phyloP scores from a whole-genome alignment of 1,139 yeast genomes.

The Candida frijolesensis region DNA sequence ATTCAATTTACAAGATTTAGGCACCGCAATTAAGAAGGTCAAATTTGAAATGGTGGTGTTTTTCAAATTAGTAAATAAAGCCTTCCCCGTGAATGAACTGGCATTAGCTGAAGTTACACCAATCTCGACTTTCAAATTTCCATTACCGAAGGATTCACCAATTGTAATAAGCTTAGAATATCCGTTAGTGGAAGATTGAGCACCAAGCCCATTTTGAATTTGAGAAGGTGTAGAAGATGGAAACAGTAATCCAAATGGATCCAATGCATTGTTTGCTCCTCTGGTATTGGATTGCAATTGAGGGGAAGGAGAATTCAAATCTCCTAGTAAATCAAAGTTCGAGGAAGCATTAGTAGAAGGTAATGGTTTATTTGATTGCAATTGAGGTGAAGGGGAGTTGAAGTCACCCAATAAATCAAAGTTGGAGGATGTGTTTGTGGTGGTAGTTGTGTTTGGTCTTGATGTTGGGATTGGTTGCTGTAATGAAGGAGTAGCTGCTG shows the following conservation, averaged over 20 bases:
- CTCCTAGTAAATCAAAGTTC: slow-evolving; percentile 45
- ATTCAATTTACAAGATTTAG: slow-evolving; percentile 65
- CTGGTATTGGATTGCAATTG: slow-evolving; percentile 49
- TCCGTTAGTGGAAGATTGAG: not conserved
- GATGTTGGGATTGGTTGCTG: slow-evolving; percentile 17
- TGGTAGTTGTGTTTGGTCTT: slow-evolving; percentile 1
- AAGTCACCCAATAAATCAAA: slow-evolving; percentile 49
- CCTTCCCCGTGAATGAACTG: slow-evolving; percentile 45
- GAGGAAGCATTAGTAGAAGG: slow-evolving; percentile 7
- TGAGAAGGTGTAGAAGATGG: slow-evolving; percentile 40
- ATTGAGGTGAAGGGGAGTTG: slow-evolving; percentile 50
- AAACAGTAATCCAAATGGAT: slow-evolving; percentile 56
- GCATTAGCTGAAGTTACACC: slow-evolving; percentile 39
- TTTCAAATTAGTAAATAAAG: slow-evolving; percentile 45
- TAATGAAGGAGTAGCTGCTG: slow-evolving; percentile 11
- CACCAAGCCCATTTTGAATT: slow-evolving; percentile 22
- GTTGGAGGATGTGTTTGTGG: slow-evolving; percentile 10
- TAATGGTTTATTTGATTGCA: slow-evolving; percentile 32
- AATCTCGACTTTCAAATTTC: slow-evolving; percentile 54
- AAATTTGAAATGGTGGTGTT: slow-evolving; percentile 41
- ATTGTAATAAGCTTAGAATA: slow-evolving; percentile 28
- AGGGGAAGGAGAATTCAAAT: slow-evolving; percentile 49
- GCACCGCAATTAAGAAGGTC: slow-evolving; percentile 79
- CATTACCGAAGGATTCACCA: slow-evolving; percentile 44
- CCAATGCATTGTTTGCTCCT: slow-evolving; percentile 29